phyloP scores from a whole-genome alignment of 2,329 filamentous ascomycete species.

The Xylariales sp. region DNA sequence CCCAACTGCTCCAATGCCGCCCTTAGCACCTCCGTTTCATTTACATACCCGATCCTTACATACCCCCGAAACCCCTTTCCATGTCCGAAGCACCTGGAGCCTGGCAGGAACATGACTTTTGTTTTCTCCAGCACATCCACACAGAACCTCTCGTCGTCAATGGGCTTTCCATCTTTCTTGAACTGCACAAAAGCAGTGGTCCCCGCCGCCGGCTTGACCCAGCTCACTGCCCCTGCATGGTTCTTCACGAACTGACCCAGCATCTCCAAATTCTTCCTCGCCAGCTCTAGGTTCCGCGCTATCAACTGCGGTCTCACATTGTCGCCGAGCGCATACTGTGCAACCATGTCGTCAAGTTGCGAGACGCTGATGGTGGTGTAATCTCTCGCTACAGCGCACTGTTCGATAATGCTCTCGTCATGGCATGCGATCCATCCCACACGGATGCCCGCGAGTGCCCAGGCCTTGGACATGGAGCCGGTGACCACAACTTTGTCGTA shows the following conservation, averaged over 20 bases:
- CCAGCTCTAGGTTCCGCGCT: constrained; percentile 57
- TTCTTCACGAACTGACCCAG: constrained; percentile 59
- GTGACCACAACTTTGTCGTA: constrained; percentile 70
- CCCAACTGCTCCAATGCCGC: constrained; percentile 54
- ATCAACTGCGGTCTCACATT: constrained; percentile 36
- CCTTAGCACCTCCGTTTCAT: constrained; percentile 63
- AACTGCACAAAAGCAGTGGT: constrained; percentile 78
- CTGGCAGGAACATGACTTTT: constrained; percentile 72
- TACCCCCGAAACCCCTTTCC: constrained; percentile 65
- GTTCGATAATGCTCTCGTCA: constrained; percentile 55
- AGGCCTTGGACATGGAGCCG: constrained; percentile 81
- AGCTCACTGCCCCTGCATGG: constrained; percentile 56
- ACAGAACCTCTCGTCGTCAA: constrained; percentile 72
- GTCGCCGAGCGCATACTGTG: constrained; percentile 64
- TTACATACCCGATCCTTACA: constrained; percentile 73
- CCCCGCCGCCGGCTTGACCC: constrained; percentile 69
- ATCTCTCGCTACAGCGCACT: constrained; percentile 62
- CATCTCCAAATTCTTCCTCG: constrained; percentile 56
- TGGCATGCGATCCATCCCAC: constrained; percentile 78
- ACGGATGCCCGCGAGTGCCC: constrained; percentile 74
- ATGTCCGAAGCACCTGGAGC: constrained; percentile 66
- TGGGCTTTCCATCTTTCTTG: constrained; percentile 50
- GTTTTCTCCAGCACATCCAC: constrained; percentile 61
- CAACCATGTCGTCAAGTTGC: constrained; percentile 75
- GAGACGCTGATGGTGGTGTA: constrained; percentile 86